A percentile compares a stretch with the other conserved stretches of the same genome.
Evolutionary conservation across 768 basidiomycete genomes (phyloP).

Genomic region (Cantharellus anzutake): DNA sequence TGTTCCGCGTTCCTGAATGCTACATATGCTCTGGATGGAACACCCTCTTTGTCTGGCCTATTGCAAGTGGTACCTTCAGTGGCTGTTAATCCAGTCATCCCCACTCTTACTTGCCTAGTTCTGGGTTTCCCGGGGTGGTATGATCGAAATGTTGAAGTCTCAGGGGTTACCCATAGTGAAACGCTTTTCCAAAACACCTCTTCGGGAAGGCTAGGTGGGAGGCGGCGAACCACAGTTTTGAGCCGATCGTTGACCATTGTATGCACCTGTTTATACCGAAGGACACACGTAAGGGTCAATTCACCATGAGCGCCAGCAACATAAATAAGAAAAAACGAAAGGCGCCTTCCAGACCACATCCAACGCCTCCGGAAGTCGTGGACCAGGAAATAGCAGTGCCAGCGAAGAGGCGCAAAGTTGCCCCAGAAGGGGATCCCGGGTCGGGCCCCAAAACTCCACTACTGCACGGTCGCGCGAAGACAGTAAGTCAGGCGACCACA

Average conservation of each 20-base stretch:
- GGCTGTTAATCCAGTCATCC: neutral
- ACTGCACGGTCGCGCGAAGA: too few species aligned
- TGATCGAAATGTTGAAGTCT: constrained; percentile 45
- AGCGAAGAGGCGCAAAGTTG: too few species aligned
- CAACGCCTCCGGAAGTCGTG: too few species aligned
- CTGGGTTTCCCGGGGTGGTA: constrained; percentile 50
- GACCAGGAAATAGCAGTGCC: too few species aligned
- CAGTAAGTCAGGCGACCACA: too few species aligned
- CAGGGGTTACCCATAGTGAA: constrained; percentile 60
- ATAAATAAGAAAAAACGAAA: too few species aligned
- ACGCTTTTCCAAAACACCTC: constrained; percentile 89
- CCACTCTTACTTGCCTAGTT: constrained; percentile 30
- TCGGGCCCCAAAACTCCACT: too few species aligned
- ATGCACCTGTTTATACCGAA: too few species aligned
- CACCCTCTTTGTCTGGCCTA: constrained; percentile 68
- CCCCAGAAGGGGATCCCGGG: too few species aligned
- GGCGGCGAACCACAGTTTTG: constrained; percentile 72
- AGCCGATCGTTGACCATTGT: constrained; percentile 15
- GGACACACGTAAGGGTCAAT: too few species aligned
- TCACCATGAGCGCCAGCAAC: too few species aligned
- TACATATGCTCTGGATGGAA: constrained; percentile 80
- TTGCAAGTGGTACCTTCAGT: neutral
- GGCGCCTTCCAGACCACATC: too few species aligned
- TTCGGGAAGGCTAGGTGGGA: constrained; percentile 86
- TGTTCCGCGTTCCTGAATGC: constrained; percentile 63